These are phyloP conservation scores for Agrocybe pediades DNA, from an alignment of 768 basidiomycete genomes.

Conservation along the genomic window DNA sequence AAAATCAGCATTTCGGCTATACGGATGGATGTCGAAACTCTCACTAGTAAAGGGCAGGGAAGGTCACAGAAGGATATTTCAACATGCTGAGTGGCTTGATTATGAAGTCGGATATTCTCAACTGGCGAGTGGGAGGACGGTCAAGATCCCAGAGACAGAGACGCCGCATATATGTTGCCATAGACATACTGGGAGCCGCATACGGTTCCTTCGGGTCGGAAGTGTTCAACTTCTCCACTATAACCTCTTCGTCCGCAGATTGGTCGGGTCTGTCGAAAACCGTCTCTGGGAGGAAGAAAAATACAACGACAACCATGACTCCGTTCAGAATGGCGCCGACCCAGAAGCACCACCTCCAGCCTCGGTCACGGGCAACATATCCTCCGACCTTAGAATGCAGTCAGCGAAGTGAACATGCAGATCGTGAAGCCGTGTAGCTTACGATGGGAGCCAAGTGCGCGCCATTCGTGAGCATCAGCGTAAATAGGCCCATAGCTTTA, in stretches of 20 bases:
- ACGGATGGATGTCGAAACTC: not conserved
- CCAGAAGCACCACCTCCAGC: constrained; percentile 49
- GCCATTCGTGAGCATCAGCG: constrained; percentile 41
- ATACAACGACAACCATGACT: constrained; percentile 32
- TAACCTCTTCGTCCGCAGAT: constrained; percentile 9
- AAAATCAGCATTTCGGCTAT: not conserved
- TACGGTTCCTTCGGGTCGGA: constrained; percentile 19
- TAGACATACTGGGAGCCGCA: constrained; percentile 26
- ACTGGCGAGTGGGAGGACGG: constrained; percentile 26
- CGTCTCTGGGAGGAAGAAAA: constrained; percentile 45
- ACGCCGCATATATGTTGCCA: constrained; percentile 26
- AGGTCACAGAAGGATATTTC: constrained; percentile 40
- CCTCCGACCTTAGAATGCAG: constrained; percentile 30
- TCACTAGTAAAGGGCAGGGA: constrained; percentile 39
- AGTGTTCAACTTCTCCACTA: constrained; percentile 10
- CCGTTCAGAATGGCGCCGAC: constrained; percentile 44
- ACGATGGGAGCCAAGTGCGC: constrained; percentile 44
- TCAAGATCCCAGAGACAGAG: constrained; percentile 33
- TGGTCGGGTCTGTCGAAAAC: constrained; percentile 32
- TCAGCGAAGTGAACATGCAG: not conserved
- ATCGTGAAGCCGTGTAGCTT: constrained; percentile 11
- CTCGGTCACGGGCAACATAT: constrained; percentile 35
- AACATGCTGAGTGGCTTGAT: constrained; percentile 38
- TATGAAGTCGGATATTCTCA: constrained; percentile 29
- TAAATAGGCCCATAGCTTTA: constrained; percentile 44